phyloP scores from a whole-genome alignment of 345 rosid species.

The Aquilaria yunnanensis region DNA sequence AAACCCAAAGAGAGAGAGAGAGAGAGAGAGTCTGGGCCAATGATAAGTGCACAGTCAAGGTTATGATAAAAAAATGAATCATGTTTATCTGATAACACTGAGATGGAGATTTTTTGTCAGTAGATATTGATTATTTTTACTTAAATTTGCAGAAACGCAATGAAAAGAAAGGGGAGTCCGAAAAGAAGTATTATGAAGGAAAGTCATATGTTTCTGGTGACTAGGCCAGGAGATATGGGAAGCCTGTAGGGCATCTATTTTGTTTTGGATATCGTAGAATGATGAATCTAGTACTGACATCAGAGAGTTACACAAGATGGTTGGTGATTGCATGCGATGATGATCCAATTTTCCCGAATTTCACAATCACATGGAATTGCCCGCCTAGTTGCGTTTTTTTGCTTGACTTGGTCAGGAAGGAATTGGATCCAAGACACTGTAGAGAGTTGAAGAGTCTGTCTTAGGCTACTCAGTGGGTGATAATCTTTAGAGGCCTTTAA shows the following conservation, averaged over 20 bases:
- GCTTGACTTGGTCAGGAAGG: too few relatives aligned
- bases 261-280: background rate
- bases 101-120: background rate
- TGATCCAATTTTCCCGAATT: background rate
- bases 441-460: too few relatives aligned
- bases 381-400: slow-evolving; percentile 13
- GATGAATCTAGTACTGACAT: slow-evolving; percentile 11
- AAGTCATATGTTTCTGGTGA: slow-evolving; percentile 49
- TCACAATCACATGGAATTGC: slow-evolving; percentile 10
- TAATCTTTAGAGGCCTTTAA: too few relatives aligned
- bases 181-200: slow-evolving; percentile 53
- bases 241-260: background rate
- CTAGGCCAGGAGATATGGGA: slow-evolving; percentile 13
- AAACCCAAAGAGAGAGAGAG: too few relatives aligned
- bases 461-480: too few relatives aligned
- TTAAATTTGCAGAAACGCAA: slow-evolving; percentile 51
- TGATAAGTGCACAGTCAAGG: background rate
- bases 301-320: background rate
- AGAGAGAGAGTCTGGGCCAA: background rate
- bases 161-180: slow-evolving; percentile 62
- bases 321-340: slow-evolving; percentile 8
- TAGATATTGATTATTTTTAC: background rate
- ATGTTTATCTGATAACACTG: background rate
- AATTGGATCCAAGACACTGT: too few relatives aligned
- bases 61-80: background rate